Evolutionary conservation across 257 asterid genomes (phyloP), one percentile per base, ranked within the genome.

Genomic region (Ballota nigra): DNA sequence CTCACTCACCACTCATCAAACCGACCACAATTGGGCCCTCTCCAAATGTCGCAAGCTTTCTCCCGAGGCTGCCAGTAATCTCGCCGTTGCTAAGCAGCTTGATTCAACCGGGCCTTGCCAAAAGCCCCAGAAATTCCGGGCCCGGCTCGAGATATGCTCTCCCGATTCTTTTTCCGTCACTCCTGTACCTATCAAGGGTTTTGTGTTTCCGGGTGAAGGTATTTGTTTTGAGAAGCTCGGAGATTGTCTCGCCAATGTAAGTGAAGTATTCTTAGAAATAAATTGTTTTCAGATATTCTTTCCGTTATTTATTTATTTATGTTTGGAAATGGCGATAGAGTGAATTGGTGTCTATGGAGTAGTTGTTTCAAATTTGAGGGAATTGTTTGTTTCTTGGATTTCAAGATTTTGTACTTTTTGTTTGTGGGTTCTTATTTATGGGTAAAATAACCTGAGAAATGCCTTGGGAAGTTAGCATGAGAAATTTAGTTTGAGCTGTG

Each of bases 121-220:
- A 72, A 69, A 3, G 67, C 77, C 82, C 0, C 87, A 80, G 52
- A 89, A 77, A 68, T 86, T 94, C 68, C 64, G 72, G 53, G 96
- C 80, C 61, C 85, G 92, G 38, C 78, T 91, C 40, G 96, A 94
- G 74, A 86, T 94, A 5, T 86, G 95, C 82, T 85, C 96, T 9
- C 92, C 92, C 7, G 99, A 94, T 76, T 89, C 97, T 7, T 94
- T 94, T 77, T 82, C 85, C 24, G 74, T 89, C 59, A 84, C 89
- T 56, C 97, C 99, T 3, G 72, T 58, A 6, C 77, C 95, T 5
- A 33, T 82, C 24, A 78, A 81, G 65, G 97, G 93, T 63, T 82
- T 82, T 24, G 73, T 66, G 45, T 94, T 79, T 68, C 95, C 97
- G 0, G 96, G 93, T 10, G 92, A 89, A 56, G 85, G 57, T 33